These are phyloP conservation scores for Durotheca rogersii DNA, from an alignment of 495 filamentous ascomycete genomes.

Conservation along the genomic window DNA sequence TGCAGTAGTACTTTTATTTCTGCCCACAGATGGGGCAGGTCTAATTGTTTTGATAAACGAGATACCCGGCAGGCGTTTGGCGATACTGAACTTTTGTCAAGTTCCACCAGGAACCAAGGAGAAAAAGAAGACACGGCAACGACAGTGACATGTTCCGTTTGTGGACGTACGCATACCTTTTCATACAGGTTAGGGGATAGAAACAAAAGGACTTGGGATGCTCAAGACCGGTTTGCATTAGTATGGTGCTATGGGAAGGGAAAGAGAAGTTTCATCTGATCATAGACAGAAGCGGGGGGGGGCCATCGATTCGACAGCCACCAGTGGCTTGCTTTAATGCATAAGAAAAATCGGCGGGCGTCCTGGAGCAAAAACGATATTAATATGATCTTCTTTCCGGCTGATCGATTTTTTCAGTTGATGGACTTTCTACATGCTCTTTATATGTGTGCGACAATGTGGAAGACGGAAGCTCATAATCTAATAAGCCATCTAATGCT, in stretches of 20 bases:
- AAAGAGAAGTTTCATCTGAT: too few relatives aligned
- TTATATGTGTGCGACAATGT: too few relatives aligned
- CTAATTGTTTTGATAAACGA: conserved; percentile 29
- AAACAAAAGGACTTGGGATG: conserved; percentile 5
- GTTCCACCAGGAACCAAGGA: conserved; percentile 24
- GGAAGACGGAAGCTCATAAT: background rate
- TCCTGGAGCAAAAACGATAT: too few relatives aligned
- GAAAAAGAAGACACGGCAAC: conserved; percentile 11
- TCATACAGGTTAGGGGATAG: too few relatives aligned
- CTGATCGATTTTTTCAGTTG: too few relatives aligned
- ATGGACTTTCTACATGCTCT: too few relatives aligned
- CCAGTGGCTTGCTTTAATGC: too few relatives aligned
- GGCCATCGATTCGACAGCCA: too few relatives aligned
- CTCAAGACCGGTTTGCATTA: conserved; percentile 21
- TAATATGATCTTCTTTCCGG: background rate
- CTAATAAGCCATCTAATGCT: too few relatives aligned
- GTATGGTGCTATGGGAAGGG: background rate
- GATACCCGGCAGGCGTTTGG: conserved; percentile 33
- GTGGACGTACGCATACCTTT: conserved; percentile 8
- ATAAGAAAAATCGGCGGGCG: too few relatives aligned
- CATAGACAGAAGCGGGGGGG: background rate
- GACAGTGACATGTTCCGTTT: too few relatives aligned
- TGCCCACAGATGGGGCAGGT: conserved; percentile 19
- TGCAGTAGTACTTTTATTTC: conserved; percentile 21
- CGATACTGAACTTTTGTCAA: conserved; percentile 29